These are phyloP conservation scores for Cerioporus squamosus DNA, from an alignment of 1,284 basidiomycete genomes.

Conservation along the genomic window DNA sequence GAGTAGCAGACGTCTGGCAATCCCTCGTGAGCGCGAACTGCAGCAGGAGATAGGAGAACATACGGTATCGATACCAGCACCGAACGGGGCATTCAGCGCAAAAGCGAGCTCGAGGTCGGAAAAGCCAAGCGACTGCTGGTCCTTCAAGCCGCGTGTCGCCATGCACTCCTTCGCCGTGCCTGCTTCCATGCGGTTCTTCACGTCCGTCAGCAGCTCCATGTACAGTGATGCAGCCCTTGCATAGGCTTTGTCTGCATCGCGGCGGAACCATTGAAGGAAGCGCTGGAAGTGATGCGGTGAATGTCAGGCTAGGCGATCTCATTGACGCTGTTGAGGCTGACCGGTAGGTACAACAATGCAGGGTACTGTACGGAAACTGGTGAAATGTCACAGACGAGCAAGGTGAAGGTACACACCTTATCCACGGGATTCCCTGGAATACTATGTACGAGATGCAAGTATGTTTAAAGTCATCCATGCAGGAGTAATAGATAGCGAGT, in stretches of 20 bases:
- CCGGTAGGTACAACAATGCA: too few species aligned
- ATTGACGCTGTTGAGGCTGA: background rate
- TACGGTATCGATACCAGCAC: constrained; percentile 8
- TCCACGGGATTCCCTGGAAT: too few species aligned
- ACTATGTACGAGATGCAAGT: too few species aligned
- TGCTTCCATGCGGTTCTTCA: background rate
- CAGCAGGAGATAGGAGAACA: background rate
- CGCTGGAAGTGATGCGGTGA: background rate
- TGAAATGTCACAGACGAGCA: too few species aligned
- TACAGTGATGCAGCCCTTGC: background rate
- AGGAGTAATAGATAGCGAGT: too few species aligned
- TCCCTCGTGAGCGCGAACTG: background rate
- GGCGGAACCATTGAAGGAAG: constrained; percentile 15
- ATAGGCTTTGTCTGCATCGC: constrained; percentile 2
- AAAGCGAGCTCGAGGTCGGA: too few species aligned
- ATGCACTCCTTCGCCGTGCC: constrained; percentile 2
- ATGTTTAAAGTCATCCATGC: too few species aligned
- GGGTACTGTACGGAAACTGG: too few species aligned
- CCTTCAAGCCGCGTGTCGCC: too few species aligned
- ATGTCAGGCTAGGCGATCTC: too few species aligned
- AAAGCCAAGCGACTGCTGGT: too few species aligned
- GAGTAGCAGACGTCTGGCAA: background rate
- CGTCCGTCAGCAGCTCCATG: background rate
- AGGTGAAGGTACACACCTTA: too few species aligned
- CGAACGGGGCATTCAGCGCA: background rate